Conservation (phyloP, 768 basidiomycete genomes). For the Lactifluus pinguis region DNA sequence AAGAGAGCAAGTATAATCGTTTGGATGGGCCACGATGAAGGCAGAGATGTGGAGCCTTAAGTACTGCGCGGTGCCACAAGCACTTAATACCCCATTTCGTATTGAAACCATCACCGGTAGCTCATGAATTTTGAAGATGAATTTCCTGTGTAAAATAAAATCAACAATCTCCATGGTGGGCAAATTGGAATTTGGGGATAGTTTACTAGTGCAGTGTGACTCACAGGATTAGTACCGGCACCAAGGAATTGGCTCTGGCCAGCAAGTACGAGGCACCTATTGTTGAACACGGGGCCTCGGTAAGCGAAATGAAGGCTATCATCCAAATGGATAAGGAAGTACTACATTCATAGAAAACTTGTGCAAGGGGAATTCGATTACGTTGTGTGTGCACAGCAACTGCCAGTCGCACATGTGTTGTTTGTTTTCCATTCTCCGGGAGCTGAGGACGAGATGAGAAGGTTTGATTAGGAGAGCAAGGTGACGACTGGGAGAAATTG, state of each 20-base stretch:
- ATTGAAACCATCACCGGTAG: conserved; percentile 6
- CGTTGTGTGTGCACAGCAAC: not conserved
- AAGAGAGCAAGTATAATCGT: not conserved
- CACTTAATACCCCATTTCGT: not conserved
- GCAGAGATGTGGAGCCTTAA: not conserved
- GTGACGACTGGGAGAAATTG: not conserved
- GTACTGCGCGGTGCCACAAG: conserved; percentile 6
- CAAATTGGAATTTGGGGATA: not conserved
- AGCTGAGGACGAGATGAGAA: conserved; percentile 3
- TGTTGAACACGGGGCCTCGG: no score
- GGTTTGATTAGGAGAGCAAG: conserved; percentile 1
- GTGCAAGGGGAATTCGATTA: not conserved
- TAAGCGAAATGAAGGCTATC: not conserved
- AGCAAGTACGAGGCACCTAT: no score
- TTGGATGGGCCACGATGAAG: not conserved
- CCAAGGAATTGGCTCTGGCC: not conserved
- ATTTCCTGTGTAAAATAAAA: conserved; percentile 13
- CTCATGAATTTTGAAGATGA: not conserved
- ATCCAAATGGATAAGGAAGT: conserved; percentile 1
- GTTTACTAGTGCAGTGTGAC: conserved; percentile 4
- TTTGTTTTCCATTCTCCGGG: not conserved
- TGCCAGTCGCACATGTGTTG: not conserved
- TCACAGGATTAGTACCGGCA: not conserved
- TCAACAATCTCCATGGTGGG: conserved; percentile 15
- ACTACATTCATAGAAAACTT: not conserved